Percentiles rank a stretch among this genome's conserved stretches.
phyloP scores from a whole-genome alignment of 2,329 filamentous ascomycete genomes.

The Scopulariopsis brevicaulis region DNA sequence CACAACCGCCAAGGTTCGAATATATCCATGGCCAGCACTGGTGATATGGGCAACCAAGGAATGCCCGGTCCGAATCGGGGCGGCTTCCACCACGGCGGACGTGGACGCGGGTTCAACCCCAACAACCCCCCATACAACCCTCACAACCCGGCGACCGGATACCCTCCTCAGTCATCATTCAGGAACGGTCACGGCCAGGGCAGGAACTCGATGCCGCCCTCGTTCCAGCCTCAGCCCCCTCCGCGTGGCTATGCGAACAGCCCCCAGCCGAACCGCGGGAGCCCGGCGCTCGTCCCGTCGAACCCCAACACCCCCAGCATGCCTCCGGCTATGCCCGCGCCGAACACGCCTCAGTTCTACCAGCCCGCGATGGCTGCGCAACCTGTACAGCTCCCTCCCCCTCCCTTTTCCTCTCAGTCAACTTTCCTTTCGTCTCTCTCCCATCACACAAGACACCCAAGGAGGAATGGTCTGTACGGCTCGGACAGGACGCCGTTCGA shows the following conservation, averaged over 20 bases:
- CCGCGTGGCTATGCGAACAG: constrained; percentile 39
- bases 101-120: constrained; percentile 37
- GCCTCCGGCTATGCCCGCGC: constrained; percentile 51
- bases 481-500: not conserved
- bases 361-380: constrained; percentile 19
- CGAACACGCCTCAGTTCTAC: constrained; percentile 50
- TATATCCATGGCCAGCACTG: constrained; percentile 49
- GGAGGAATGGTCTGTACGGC: not conserved
- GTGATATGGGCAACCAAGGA: constrained; percentile 18
- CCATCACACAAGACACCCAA: constrained; percentile 2
- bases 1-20: constrained; percentile 82
- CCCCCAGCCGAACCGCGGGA: constrained; percentile 48
- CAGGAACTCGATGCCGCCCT: constrained; percentile 34
- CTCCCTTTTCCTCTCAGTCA: not conserved
- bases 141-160: constrained; percentile 28
- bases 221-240: constrained; percentile 29
- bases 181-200: constrained; percentile 37
- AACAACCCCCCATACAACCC: constrained; percentile 29
- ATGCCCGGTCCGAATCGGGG: constrained; percentile 44
- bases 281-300: constrained; percentile 54
- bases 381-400: constrained; percentile 8
- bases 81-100: constrained; percentile 36
- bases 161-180: constrained; percentile 23
- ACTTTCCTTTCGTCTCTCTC: constrained; percentile 5
- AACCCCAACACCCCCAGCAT: constrained; percentile 61